Evolutionary conservation across 140 eudicot species (phyloP).

Genomic region (Flaveria floridana): DNA sequence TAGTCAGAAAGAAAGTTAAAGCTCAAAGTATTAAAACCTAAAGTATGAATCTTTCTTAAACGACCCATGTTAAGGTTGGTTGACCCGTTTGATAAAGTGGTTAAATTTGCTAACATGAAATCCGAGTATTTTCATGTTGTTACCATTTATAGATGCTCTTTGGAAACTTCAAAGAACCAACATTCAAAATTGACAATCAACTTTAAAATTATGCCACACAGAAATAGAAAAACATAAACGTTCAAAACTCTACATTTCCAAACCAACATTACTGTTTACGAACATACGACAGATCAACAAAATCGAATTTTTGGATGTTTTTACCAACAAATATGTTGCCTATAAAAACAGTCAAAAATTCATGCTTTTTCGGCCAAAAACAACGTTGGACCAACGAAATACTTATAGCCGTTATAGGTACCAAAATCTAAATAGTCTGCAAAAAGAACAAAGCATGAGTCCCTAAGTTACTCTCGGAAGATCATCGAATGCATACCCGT

Average conservation of each 20-base stretch:
- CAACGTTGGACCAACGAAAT: background rate
- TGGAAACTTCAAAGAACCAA: no score
- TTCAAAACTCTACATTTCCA: slow-evolving; percentile 13
- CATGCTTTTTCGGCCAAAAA: slow-evolving; percentile 17
- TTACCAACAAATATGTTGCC: slow-evolving; percentile 45
- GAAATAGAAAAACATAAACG: background rate
- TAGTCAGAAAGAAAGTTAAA: no score
- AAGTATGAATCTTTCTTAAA: no score
- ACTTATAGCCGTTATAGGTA: background rate
- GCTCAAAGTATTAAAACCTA: no score
- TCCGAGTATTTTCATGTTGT: no score
- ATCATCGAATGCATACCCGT: slow-evolving; percentile 68
- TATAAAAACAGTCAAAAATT: slow-evolving; percentile 43
- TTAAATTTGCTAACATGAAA: no score
- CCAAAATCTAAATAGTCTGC: background rate
- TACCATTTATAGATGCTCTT: no score
- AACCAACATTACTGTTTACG: background rate
- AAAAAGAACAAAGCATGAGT: background rate
- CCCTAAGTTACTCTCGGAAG: slow-evolving; percentile 48
- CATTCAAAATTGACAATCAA: background rate
- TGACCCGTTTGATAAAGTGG: no score
- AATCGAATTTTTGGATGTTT: slow-evolving; percentile 41
- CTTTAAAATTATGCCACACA: background rate
- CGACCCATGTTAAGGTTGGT: no score
- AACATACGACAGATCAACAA: slow-evolving; percentile 4